Evolutionary conservation across 2,329 filamentous ascomycete species (phyloP), one percentile per base, ranked within the genome.

Genomic region (Dothiorella sarmentorum): DNA sequence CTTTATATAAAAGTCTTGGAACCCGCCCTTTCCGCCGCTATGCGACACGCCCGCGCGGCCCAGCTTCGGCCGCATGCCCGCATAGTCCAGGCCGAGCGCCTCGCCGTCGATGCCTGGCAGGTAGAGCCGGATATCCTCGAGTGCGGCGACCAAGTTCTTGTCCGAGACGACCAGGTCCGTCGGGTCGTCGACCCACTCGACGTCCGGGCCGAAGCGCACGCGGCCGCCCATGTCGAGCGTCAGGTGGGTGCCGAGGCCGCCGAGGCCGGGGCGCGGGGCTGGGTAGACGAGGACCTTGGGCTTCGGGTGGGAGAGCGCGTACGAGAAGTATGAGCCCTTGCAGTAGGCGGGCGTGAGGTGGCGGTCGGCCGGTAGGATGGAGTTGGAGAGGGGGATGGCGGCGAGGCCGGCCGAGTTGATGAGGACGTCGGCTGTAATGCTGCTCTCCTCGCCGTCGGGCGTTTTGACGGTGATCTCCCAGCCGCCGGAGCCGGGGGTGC

Each of bases 251-350:
- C 94, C 94, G 0, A 99, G 78, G 0, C 94, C 93, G 53, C 85
- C 92, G 20, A 87, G 83, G 2, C 92, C 92, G 0, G 91, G 88
- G 7, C 89, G 80, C 0, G 93, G 91, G 0, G 89, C 91, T 0
- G 94, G 94, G 69, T 97, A 99, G 52, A 99, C 80, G 20, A 99
- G 83, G 0, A 88, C 90, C 2, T 75, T 78, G 10, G 92, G 85
- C 38, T 76, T 80, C 0, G 91, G 92, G 1, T 69, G 68, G 0
- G 86, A 83, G 1, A 84, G 78, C 0, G 81, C 75, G 76, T 97
- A 97, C 27, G 87, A 89, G 76, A 95, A 97, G 77, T 99, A 99
- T 61, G 90, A 93, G 0, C 94, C 94, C 77, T 99, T 99, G 60
- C 93, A 93, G 75, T 88, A 97, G 78, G 84, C 89, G 4, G 91